Evolutionary conservation across 208 protist genomes (phyloP).

Genomic region (Crithidia sp.): DNA sequence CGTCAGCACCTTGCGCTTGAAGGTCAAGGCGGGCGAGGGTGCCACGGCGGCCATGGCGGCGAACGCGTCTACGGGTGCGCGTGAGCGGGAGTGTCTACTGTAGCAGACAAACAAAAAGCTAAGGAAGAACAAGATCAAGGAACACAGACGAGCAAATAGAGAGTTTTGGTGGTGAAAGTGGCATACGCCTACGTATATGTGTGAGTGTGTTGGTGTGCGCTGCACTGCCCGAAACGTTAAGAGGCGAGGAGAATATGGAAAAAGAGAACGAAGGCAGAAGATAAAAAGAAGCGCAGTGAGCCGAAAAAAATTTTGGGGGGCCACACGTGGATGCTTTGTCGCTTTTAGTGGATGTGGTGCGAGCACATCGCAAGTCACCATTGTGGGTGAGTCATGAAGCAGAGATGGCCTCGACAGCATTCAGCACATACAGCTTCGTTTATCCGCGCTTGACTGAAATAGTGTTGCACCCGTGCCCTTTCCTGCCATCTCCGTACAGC

Average conservation of each 20-base stretch:
- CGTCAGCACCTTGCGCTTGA: conserved; percentile 47
- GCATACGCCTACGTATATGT: background rate
- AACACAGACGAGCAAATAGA: no score
- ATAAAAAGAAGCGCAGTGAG: background rate
- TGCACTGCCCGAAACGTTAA: background rate
- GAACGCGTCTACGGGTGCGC: background rate
- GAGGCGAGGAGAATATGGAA: conserved; percentile 1
- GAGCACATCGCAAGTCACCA: no score
- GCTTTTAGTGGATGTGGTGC: no score
- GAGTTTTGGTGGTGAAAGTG: no score
- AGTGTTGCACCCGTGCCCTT: no score
- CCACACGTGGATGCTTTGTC: no score
- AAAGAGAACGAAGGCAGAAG: conserved; percentile 9
- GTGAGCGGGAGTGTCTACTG: background rate
- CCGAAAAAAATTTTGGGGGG: background rate
- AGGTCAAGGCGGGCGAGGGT: conserved; percentile 14
- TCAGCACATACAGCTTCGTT: no score
- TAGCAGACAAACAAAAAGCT: background rate
- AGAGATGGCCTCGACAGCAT: no score
- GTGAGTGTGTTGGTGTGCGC: background rate
- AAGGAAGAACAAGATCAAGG: background rate
- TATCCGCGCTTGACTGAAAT: no score
- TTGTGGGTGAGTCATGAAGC: no score
- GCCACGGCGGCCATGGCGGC: conserved; percentile 11
- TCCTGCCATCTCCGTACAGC: no score